These are phyloP conservation scores for Pseudogymnoascus sp. DNA, from an alignment of 2,329 filamentous ascomycete genomes.

Conservation along the genomic window DNA sequence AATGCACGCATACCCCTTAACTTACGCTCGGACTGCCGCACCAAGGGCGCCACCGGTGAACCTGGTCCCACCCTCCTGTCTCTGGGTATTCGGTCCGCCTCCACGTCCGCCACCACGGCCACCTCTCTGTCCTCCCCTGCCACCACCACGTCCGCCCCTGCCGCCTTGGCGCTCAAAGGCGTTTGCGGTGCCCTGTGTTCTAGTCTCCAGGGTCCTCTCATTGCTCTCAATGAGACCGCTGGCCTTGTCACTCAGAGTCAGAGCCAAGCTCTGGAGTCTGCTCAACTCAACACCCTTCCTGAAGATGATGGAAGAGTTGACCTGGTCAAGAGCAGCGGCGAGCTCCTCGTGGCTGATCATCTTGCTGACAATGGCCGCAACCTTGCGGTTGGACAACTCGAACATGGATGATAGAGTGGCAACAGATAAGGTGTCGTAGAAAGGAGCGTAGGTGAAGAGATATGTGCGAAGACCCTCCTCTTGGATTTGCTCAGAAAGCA, in stretches of 20 bases:
- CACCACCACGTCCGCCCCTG: slow-evolving; percentile 61
- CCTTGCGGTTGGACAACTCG: slow-evolving; percentile 84
- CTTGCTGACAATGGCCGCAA: slow-evolving; percentile 90
- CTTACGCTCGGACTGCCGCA: slow-evolving; percentile 55
- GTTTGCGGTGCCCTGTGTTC: slow-evolving; percentile 90
- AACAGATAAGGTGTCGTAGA: slow-evolving; percentile 93
- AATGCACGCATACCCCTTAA: slow-evolving; percentile 26
- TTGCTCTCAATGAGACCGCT: slow-evolving; percentile 94
- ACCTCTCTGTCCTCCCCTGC: slow-evolving; percentile 56
- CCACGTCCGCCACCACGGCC: slow-evolving; percentile 56
- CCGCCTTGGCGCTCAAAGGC: slow-evolving; percentile 91
- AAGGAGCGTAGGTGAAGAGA: slow-evolving; percentile 98
- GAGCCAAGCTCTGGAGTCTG: slow-evolving; percentile 86
- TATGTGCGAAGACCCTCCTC: slow-evolving; percentile 97
- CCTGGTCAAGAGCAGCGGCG: slow-evolving; percentile 90
- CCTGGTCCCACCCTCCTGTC: slow-evolving; percentile 66
- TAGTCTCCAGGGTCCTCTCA: slow-evolving; percentile 93
- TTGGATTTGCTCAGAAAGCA: slow-evolving; percentile 97
- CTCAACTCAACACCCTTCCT: slow-evolving; percentile 98
- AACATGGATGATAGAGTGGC: slow-evolving; percentile 88
- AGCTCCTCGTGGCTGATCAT: slow-evolving; percentile 99
- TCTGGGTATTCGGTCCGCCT: slow-evolving; percentile 50
- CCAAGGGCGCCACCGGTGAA: slow-evolving; percentile 78
- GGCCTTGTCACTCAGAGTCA: slow-evolving; percentile 93
- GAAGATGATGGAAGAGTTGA: slow-evolving; percentile 97